These are phyloP conservation scores for Citrus unshiu DNA, from an alignment of 345 rosid species.

Conservation along the genomic window DNA sequence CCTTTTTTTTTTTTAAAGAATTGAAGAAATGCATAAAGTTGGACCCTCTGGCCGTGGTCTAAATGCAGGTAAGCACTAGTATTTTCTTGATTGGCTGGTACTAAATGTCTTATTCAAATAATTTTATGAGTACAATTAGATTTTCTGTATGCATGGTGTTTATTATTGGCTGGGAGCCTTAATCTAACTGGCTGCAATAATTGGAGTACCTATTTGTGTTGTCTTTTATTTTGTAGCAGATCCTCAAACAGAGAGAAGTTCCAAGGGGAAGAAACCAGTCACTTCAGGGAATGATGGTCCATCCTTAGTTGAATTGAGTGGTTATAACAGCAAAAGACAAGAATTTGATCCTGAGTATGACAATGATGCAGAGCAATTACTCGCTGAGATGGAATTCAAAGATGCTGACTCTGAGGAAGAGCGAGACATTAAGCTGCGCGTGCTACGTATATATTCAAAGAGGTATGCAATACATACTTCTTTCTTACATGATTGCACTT, in stretches of 20 bases:
- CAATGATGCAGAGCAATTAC: constrained; percentile 91
- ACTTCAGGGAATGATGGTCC: constrained; percentile 53
- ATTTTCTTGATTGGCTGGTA: constrained; percentile 1
- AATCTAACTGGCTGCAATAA: not conserved
- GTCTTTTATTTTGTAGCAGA: constrained; percentile 39
- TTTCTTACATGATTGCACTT: not conserved
- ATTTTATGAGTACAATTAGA: constrained; percentile 4
- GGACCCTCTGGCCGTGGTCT: constrained; percentile 44
- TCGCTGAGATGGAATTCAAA: constrained; percentile 98
- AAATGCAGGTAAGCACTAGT: constrained; percentile 35
- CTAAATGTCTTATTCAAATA: not conserved
- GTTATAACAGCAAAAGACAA: constrained; percentile 75
- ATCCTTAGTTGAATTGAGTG: constrained; percentile 69
- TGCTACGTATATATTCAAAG: constrained; percentile 75
- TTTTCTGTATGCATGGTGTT: not conserved
- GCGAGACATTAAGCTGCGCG: constrained; percentile 75
- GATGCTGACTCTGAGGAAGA: constrained; percentile 85
- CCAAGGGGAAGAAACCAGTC: constrained; percentile 66
- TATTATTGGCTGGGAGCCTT: not conserved
- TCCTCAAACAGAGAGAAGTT: constrained; percentile 55
- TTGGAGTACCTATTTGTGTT: not conserved
- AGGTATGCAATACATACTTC: constrained; percentile 36
- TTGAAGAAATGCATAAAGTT: constrained; percentile 73
- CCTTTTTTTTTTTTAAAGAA: constrained; percentile 42
- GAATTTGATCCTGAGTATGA: constrained; percentile 96